A percentile compares a stretch with the other conserved stretches of the same genome.
Evolutionary conservation across 1,284 basidiomycete species (phyloP).

Genomic region (Neonothopanus nambi): DNA sequence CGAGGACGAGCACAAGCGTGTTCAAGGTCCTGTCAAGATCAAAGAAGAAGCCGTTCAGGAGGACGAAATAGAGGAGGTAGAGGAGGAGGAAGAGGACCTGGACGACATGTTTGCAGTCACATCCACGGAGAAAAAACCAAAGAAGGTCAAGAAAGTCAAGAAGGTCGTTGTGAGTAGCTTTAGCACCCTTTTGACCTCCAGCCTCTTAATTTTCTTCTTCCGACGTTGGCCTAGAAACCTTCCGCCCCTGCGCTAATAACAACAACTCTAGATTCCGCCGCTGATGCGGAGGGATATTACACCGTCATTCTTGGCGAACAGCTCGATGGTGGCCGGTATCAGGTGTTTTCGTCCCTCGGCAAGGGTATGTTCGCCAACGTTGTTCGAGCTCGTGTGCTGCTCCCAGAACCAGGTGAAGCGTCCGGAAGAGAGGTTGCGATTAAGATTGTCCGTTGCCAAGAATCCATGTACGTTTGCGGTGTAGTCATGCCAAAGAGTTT

Average conservation of each 20-base stretch:
- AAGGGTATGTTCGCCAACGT: slow-evolving; percentile 99
- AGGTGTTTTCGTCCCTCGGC: slow-evolving; percentile 92
- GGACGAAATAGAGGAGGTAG: slow-evolving; percentile 61
- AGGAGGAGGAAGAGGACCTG: slow-evolving; percentile 75
- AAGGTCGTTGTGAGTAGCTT: slow-evolving; percentile 47
- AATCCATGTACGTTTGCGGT: slow-evolving; percentile 81
- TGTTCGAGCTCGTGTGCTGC: slow-evolving; percentile 84
- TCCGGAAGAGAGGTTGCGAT: slow-evolving; percentile 89
- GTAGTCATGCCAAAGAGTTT: slow-evolving; percentile 4
- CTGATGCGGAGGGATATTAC: slow-evolving; percentile 96
- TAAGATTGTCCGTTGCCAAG: slow-evolving; percentile 95
- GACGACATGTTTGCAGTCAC: slow-evolving; percentile 89
- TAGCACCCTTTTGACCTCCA: no score
- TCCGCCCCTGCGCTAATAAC: slow-evolving; percentile 65
- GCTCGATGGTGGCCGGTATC: slow-evolving; percentile 90
- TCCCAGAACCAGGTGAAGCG: slow-evolving; percentile 62
- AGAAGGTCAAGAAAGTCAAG: slow-evolving; percentile 60
- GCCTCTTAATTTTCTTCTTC: not conserved
- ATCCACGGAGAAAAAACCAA: slow-evolving; percentile 55
- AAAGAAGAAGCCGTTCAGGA: slow-evolving; percentile 24
- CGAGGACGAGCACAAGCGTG: slow-evolving; percentile 76
- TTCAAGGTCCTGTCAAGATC: slow-evolving; percentile 36
- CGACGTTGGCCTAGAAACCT: slow-evolving; percentile 40
- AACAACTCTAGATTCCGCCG: slow-evolving; percentile 69
- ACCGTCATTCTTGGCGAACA: slow-evolving; percentile 93